phyloP scores from a whole-genome alignment of 768 basidiomycete genomes.

The Infundibulicybe gibba region DNA sequence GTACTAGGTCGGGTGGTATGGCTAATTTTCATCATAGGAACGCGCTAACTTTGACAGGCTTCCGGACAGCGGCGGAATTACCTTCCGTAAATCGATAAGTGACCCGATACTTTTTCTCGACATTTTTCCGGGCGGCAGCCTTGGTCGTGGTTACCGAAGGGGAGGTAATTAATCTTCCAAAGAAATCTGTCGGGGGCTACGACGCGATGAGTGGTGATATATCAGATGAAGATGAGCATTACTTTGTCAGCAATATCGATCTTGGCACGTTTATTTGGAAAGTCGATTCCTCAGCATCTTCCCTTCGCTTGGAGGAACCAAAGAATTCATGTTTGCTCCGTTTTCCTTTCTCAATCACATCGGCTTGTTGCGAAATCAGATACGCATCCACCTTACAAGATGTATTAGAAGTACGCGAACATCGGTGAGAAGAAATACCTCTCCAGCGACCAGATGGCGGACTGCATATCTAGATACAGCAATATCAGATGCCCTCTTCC shows the following conservation, averaged over 20 bases:
- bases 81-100: slow-evolving; percentile 85
- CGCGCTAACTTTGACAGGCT: slow-evolving; percentile 73
- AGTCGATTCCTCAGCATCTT: slow-evolving; percentile 13
- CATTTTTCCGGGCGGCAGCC: slow-evolving; percentile 29
- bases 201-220: slow-evolving; percentile 3
- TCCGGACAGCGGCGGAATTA: slow-evolving; percentile 90
- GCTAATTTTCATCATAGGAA: slow-evolving; percentile 50
- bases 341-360: slow-evolving; percentile 46
- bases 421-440: slow-evolving; percentile 46
- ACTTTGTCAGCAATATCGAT: slow-evolving; percentile 69
- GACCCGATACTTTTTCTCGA: slow-evolving; percentile 56
- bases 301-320: slow-evolving; percentile 15
- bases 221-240: slow-evolving; percentile 2
- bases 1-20: no score
- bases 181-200: slow-evolving; percentile 92
- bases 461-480: slow-evolving; percentile 86
- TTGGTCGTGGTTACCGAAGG: slow-evolving; percentile 28
- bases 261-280: slow-evolving; percentile 43
- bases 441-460: slow-evolving; percentile 83
- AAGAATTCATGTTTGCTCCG: slow-evolving; percentile 40
- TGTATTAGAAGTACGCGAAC: slow-evolving; percentile 1
- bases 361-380: slow-evolving; percentile 34
- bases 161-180: slow-evolving; percentile 74
- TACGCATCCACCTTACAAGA: slow-evolving; percentile 69
- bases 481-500: slow-evolving; percentile 87